Evolutionary conservation across 2,329 filamentous ascomycete genomes (phyloP), one percentile per base, ranked within the genome.

Genomic region (Samsoniella hepiali): DNA sequence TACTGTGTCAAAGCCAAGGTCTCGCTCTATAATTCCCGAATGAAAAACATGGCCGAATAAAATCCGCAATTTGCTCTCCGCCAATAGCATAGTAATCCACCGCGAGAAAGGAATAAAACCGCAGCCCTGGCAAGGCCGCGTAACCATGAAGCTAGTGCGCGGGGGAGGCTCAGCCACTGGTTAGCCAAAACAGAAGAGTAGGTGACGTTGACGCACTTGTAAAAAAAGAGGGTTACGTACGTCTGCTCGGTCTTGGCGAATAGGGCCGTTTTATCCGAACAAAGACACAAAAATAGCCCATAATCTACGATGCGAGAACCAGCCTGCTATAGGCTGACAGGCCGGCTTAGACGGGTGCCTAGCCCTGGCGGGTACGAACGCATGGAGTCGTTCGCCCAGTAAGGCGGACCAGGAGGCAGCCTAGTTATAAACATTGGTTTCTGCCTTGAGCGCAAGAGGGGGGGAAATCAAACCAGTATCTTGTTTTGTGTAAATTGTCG

Each of bases 301-400:
- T 15, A 58, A 29, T 47, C 55, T 36, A 47, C 55, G 31, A 47
- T 47, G 55, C 29, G 40, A 29, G 34, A 32, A 22, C 29, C 6
- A 11, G 40, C 40, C 40, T 57, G 50, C 17, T 32, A 36, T 3
- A 36, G 36, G 15, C n/a, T 59, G 44, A 59, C 42, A 50, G 57
- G 57, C 34, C 15, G 57, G 32, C 42, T 58, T 58, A 58, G 9
- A 58, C 40, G n/a, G 57, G n/a, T 59, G 57, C 57, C 57, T 59
- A 32, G 7, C 40, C 22, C 22, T 9, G 22, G 27, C 11, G 22
- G 53, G 22, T 13, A 13, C 38, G 40, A 5, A 47, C 22, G 5
- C 17, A 27, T 32, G 53, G 53, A 29, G 31, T 55, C 34, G 29
- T 32, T 13, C 38, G 22, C 29, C 29, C 47, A 32, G 47, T 8